Base-by-base conservation (phyloP, 306 rosid species). In the Malus domestica region DNA sequence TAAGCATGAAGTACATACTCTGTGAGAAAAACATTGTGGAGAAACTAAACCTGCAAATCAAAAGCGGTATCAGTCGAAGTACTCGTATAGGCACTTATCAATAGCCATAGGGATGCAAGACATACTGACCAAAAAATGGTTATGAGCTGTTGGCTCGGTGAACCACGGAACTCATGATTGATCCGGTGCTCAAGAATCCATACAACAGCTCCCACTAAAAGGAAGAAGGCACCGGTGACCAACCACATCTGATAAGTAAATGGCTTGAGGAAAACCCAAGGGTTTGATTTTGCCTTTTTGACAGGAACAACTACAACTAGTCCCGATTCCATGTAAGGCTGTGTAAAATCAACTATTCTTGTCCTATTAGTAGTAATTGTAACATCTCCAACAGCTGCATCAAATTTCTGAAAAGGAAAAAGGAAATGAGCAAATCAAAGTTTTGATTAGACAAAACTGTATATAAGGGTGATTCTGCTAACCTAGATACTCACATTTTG, bases 181-280 rank as follows among this genome's bases (percentile, higher is more conserved):
- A 73, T 51, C 66, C 98, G 83, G 80, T 93, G 98, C 91, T 93
- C 98, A 49, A 93, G 98, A 81, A 93, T 89, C 98, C 98, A 93
- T 71, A 93, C 92, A 59, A 89, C 97, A 3, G 77, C 79, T 78
- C 98, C 98, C 76, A 93, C 92, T 5, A 88, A 83, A 74, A 93
- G 87, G 79, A 89, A 91, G 87, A 86, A 88, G 75, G 80, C 84
- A 58, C 86, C 92, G 18, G 92, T 88, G 84, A 91, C 92, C 30
- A 79, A 70, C 97, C 98, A 93, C 98, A 93, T 93, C 72, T 85
- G 80, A 46, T 80, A 22, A 45, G 88, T 83, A 80, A 90, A 93
- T 32, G 98, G 96, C 78, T 81, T 72, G 68, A 89, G 93, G 86
- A 93, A 93, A 80, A 91, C 83, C 98, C 98, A 89, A 52, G 98